phyloP scores from a whole-genome alignment of 768 basidiomycete genomes.

The Panellus pusillus region DNA sequence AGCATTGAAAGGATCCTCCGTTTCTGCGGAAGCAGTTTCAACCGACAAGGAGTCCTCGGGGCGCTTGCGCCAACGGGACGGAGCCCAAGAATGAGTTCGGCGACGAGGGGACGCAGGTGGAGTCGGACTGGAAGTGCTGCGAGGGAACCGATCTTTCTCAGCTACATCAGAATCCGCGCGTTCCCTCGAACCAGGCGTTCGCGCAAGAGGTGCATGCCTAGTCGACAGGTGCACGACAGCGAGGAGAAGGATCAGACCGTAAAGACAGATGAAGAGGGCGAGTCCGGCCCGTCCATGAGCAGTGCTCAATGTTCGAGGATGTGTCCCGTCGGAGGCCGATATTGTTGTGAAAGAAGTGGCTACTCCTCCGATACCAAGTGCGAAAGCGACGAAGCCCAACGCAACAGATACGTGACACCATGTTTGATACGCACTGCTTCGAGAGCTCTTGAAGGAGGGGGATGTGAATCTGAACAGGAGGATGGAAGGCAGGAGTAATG shows the following conservation, averaged over 20 bases:
- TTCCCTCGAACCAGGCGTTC: constrained; percentile 14
- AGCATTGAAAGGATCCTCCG: constrained; percentile 31
- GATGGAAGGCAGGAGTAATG: constrained; percentile 35
- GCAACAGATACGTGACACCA: constrained; percentile 37
- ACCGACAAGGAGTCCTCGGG: constrained; percentile 46
- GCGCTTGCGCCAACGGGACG: constrained; percentile 41
- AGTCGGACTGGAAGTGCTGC: constrained; percentile 40
- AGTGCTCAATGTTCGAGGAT: constrained; percentile 46
- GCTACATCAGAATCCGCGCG: constrained; percentile 28
- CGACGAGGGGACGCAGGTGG: constrained; percentile 44
- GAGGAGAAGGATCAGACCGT: constrained; percentile 48
- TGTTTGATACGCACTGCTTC: constrained; percentile 11
- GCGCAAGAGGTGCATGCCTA: constrained; percentile 12
- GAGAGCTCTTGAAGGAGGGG: constrained; percentile 22
- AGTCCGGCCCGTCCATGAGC: constrained; percentile 66
- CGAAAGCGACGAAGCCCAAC: constrained; percentile 36
- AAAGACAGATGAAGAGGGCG: constrained; percentile 62
- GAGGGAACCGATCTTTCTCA: constrained; percentile 31
- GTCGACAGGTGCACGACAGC: constrained; percentile 16
- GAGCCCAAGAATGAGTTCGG: constrained; percentile 52
- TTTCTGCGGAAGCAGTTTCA: constrained; percentile 41
- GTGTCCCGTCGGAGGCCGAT: constrained; percentile 28
- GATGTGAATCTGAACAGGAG: constrained; percentile 36
- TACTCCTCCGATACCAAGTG: constrained; percentile 29
- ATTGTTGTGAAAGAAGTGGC: constrained; percentile 52